Base-by-base conservation (phyloP, 192 early-diverging fungal species). In the Rhizophlyctis rosea region DNA sequence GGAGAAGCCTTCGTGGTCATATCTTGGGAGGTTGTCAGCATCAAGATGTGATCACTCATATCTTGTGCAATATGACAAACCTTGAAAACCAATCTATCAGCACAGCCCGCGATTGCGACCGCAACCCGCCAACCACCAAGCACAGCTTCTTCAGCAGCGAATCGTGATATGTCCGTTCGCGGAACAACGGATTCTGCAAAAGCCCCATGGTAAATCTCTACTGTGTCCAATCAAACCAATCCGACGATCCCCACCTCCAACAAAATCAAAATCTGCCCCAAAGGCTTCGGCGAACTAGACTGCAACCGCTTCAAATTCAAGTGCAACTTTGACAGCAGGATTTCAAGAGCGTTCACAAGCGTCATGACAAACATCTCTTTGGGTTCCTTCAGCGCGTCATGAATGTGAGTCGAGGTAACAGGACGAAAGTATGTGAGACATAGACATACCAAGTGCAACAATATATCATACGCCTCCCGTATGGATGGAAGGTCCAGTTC, bases 341-440 rank as follows among this genome's bases (percentile, higher is more conserved):
- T 66, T 61, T 87, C 86, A 3, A 87, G 65, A 0, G 80, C 77
- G 52, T 79, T 79, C 47, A 76, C 69, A 11, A 87, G 62, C 3
- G 72, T 65, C 21, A 50, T 61, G 18, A 65, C 32, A 64, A 79
- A 80, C 2, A 69, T 63, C 4, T 76, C 66, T 29, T 54, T 47
- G 4, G 76, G 76, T 27, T n/a, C n/a, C n/a, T n/a, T n/a, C n/a
- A n/a, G n/a, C n/a, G n/a, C n/a, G n/a, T n/a, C n/a, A n/a, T n/a
- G n/a, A n/a, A n/a, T n/a, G n/a, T n/a, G n/a, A n/a, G n/a, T n/a
- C n/a, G n/a, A n/a, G n/a, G n/a, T n/a, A n/a, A n/a, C n/a, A n/a
- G n/a, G n/a, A n/a, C n/a, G n/a, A n/a, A n/a, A n/a, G n/a, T n/a
- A n/a, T n/a, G n/a, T n/a, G n/a, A n/a, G n/a, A n/a, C n/a, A n/a